Base-by-base conservation (phyloP, 331 rosid genomes). In the Malus hybrid region DNA sequence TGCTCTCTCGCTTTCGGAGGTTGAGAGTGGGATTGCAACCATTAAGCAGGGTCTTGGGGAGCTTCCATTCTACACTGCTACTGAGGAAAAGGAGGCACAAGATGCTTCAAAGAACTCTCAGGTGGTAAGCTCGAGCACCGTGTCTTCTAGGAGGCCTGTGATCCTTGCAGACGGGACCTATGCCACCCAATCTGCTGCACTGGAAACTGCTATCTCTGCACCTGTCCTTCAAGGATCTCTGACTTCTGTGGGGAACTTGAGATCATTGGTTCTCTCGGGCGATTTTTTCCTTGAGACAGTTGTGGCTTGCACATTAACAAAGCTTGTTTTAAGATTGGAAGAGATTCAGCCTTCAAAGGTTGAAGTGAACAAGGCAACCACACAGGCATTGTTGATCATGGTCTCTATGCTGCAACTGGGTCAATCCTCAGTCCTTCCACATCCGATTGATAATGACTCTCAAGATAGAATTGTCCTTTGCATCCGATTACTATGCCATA, bases 111-210 rank as follows among this genome's bases (percentile, higher is more conserved):
- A 89, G 81, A 83, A 72, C 24, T 61, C 83, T 2, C 91, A 80
- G 77, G 96, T 83, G 42, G 82, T 89, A 9, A 90, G 64, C 83
- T 76, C 99, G 10, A 71, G 91, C 73, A 83, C 90, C 0, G 82
- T 92, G 65, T 95, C 99, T 39, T 95, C 99, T 44, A 89, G 96
- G 83, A 85, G 99, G 86, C 99, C 99, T 3, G 97, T 96, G 1
- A 81, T 95, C 75, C 97, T 94, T 39, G 93, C 99, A 1, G 99
- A 94, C 69, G 99, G 99, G 65, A 95, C 99, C 73, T 95, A 95
- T 87, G 99, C 99, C 52, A 95, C 99, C 66, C 99, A 95, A 81
- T 92, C 97, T 85, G 99, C 99, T 68, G 93, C 96, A 6, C 76
- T 92, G 57, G 99, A 95, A 81, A 95, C 97, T 74, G 97, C 92